Base-by-base conservation (phyloP, 495 filamentous ascomycete species). In the Aspergillus sparsus region DNA sequence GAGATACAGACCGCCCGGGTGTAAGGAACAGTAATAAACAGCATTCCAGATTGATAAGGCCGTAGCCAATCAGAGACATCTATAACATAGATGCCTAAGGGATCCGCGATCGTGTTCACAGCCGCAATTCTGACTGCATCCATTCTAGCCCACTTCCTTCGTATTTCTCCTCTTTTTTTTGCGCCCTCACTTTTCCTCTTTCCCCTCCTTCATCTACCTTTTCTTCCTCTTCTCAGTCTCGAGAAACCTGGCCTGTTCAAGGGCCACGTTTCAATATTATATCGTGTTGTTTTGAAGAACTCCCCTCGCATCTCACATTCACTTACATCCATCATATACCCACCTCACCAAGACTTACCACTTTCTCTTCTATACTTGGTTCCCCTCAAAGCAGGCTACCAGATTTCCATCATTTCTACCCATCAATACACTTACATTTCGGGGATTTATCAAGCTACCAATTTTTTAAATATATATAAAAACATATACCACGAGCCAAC, bases 61-160 rank as follows among this genome's bases (percentile, higher is more conserved):
- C 3, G 15, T 16, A 49, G 51, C 65, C 63, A 66, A 70, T 70
- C 55, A 66, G 34, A 18, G 21, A 16, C 18, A 18, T 33, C 7
- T 12, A n/a, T 49, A 55, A 72, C 61, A 58, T 32, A 58, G 66
- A 55, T 72, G 70, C 69, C 69, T 71, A 58, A 63, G 55, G 59
- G 53, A 57, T 56, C 35, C 21, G 51, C 50, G 44, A 56, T 53
- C 53, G 55, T 37, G 32, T 47, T 60, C 55, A 52, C 47, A 47
- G 60, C 60, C 53, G 31, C 53, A 49, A 39, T 51, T 42, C 32
- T 36, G 33, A 41, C 49, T 31, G n/a, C 9, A 16, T 47, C 35
- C 16, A 15, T 27, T 21, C 49, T 53, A 53, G 53, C 53, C 33
- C 57, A 11, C 13, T 10, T 15, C 15, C 57, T 51, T 53, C 58